Percentiles rank a stretch among this genome's conserved stretches.
Conservation (phyloP, 2,329 filamentous ascomycete genomes). For the Keithomyces neogunnii region DNA sequence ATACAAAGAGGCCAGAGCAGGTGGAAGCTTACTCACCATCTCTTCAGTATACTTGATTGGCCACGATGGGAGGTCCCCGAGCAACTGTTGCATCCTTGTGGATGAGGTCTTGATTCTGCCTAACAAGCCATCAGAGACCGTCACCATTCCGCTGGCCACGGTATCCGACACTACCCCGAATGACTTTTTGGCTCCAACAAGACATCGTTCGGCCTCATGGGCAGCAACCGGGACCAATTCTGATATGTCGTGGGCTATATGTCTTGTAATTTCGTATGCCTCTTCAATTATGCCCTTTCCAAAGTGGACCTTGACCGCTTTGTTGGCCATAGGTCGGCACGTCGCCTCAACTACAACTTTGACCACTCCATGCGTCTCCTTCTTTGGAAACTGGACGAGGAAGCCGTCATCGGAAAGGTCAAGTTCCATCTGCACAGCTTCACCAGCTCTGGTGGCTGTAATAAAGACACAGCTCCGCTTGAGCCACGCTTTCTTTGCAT, state of each 20-base stretch:
- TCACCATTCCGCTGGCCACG: slow-evolving; percentile 14
- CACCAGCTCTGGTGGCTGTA: slow-evolving; percentile 40
- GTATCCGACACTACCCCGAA: slow-evolving; percentile 22
- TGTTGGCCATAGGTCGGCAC: slow-evolving; percentile 51
- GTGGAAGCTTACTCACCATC: slow-evolving; percentile 12
- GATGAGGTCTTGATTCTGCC: slow-evolving; percentile 14
- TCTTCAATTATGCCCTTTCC: slow-evolving; percentile 38
- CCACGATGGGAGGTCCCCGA: slow-evolving; percentile 13
- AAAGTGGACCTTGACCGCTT: slow-evolving; percentile 53
- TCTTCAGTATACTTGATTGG: slow-evolving; percentile 11
- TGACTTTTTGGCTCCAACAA: slow-evolving; percentile 25
- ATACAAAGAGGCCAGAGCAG: slow-evolving; percentile 19
- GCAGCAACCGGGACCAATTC: slow-evolving; percentile 30
- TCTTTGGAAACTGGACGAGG: slow-evolving; percentile 40
- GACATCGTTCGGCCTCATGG: slow-evolving; percentile 28
- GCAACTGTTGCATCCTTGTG: slow-evolving; percentile 14
- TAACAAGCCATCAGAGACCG: slow-evolving; percentile 19
- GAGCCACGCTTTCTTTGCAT: slow-evolving; percentile 45
- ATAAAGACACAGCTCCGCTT: slow-evolving; percentile 44
- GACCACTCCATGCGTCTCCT: slow-evolving; percentile 49
- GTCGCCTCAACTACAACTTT: slow-evolving; percentile 50
- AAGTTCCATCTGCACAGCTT: slow-evolving; percentile 39
- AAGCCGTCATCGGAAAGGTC: slow-evolving; percentile 41
- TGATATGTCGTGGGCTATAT: slow-evolving; percentile 33
- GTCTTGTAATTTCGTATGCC: slow-evolving; percentile 34